A percentile compares a stretch with the other conserved stretches of the same genome.
Evolutionary conservation across 2,329 filamentous ascomycete species (phyloP).

Genomic region (Fusarium sp.): DNA sequence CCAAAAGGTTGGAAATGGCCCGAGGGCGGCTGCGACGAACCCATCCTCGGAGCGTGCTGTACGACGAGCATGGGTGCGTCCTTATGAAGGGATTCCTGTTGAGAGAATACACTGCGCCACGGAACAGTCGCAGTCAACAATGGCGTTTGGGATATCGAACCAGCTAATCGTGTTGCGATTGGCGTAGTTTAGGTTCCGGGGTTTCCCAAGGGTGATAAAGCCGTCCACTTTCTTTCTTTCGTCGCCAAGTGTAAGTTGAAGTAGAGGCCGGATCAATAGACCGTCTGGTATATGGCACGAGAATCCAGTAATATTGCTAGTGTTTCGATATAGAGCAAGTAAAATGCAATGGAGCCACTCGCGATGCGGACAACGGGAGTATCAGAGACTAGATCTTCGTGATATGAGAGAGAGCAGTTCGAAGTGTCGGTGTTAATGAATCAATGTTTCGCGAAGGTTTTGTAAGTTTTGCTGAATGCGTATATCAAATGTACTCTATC

Average conservation of each 20-base stretch:
- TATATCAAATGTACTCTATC: neutral
- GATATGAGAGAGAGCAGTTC: slow-evolving; percentile 8
- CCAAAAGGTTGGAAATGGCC: slow-evolving; percentile 72
- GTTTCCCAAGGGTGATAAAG: neutral
- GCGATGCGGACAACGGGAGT: neutral
- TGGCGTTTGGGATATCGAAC: neutral
- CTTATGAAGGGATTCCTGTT: slow-evolving; percentile 28
- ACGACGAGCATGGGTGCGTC: slow-evolving; percentile 67
- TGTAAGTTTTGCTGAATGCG: neutral
- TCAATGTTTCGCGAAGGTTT: slow-evolving; percentile 13
- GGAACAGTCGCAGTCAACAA: slow-evolving; percentile 11
- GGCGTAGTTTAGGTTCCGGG: neutral
- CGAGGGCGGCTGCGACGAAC: slow-evolving; percentile 65
- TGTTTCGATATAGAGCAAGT: neutral
- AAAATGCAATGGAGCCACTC: slow-evolving; percentile 2
- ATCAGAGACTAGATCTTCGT: neutral
- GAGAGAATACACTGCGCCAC: slow-evolving; percentile 12
- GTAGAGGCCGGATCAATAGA: neutral
- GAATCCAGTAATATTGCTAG: neutral
- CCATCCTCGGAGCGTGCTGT: slow-evolving; percentile 67
- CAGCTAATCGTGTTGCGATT: slow-evolving; percentile 3
- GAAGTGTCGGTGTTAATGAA: slow-evolving; percentile 6
- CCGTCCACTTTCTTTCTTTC: slow-evolving; percentile 4
- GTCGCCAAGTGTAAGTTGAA: slow-evolving; percentile 13
- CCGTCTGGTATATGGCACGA: slow-evolving; percentile 7